A percentile compares a stretch with the other conserved stretches of the same genome.
phyloP scores from a whole-genome alignment of 805 yeast genomes.

The Myxozyma vanderwaltii region DNA sequence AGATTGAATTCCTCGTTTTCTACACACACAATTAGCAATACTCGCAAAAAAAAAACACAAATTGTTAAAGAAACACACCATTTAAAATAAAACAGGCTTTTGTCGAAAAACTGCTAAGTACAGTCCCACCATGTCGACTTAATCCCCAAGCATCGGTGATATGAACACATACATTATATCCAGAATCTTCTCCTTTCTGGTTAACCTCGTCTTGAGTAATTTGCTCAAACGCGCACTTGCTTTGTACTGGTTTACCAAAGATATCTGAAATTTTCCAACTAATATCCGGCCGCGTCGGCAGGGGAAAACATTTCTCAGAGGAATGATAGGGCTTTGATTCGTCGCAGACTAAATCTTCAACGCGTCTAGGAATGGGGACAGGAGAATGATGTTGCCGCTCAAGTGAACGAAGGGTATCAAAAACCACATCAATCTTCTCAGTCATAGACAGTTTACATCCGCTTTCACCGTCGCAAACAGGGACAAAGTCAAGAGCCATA shows the following conservation, averaged over 20 bases:
- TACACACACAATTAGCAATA: background rate
- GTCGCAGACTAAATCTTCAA: slow-evolving; percentile 76
- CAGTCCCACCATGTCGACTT: slow-evolving; percentile 17
- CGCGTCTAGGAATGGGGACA: slow-evolving; percentile 78
- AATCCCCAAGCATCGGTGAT: slow-evolving; percentile 19
- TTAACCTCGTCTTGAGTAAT: background rate
- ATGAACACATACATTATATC: slow-evolving; percentile 17
- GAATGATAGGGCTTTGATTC: slow-evolving; percentile 55
- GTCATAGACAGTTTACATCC: slow-evolving; percentile 57
- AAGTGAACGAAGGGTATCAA: slow-evolving; percentile 69
- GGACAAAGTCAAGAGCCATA: slow-evolving; percentile 79
- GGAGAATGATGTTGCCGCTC: slow-evolving; percentile 56
- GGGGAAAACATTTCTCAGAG: slow-evolving; percentile 77
- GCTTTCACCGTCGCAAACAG: slow-evolving; percentile 50
- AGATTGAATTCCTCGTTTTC: slow-evolving; percentile 21
- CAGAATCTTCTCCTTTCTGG: background rate
- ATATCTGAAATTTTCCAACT: slow-evolving; percentile 60
- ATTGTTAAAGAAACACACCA: slow-evolving; percentile 7
- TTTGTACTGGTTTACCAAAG: slow-evolving; percentile 68
- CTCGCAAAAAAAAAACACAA: background rate
- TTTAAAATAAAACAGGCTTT: slow-evolving; percentile 40
- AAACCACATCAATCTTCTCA: slow-evolving; percentile 69
- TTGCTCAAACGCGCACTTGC: slow-evolving; percentile 53
- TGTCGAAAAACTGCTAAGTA: slow-evolving; percentile 23
- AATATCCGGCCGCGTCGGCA: slow-evolving; percentile 52